phyloP scores from a whole-genome alignment of 2,329 filamentous ascomycete genomes.

The Lachnellula subtilissima region DNA sequence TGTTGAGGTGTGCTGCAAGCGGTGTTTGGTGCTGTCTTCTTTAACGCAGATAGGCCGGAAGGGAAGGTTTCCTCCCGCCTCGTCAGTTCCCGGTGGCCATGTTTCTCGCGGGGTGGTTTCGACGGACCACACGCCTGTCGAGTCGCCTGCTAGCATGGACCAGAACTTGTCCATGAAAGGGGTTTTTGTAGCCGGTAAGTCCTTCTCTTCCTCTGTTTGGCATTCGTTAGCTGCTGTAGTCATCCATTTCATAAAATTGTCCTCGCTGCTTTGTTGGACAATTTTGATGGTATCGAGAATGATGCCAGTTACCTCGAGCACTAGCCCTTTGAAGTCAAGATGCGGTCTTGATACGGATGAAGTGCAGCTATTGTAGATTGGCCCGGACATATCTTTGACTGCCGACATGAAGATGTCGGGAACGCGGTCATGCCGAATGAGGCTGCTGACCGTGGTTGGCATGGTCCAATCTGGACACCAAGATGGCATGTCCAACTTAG shows the following conservation, averaged over 20 bases:
- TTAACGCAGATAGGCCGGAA: neutral
- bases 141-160: constrained; percentile 5
- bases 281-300: constrained; percentile 5
- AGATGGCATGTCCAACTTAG: constrained; percentile 1
- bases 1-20: neutral
- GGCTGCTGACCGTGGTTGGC: constrained; percentile 3
- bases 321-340: neutral
- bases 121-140: neutral
- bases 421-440: constrained; percentile 5
- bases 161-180: constrained; percentile 1
- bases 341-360: neutral
- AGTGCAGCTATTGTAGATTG: constrained; percentile 1
- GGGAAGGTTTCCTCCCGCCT: neutral
- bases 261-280: neutral
- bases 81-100: neutral
- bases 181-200: neutral
- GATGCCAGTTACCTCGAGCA: constrained; percentile 5
- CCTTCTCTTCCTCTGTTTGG: neutral
- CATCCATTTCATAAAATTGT: neutral
- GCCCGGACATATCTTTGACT: constrained; percentile 2
- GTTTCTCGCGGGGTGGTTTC: neutral
- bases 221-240: neutral
- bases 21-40: neutral
- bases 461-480: constrained; percentile 12
- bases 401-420: constrained; percentile 4